These are phyloP conservation scores for Bruguiera parviflora DNA, from an alignment of 345 rosid species.

Conservation along the genomic window DNA sequence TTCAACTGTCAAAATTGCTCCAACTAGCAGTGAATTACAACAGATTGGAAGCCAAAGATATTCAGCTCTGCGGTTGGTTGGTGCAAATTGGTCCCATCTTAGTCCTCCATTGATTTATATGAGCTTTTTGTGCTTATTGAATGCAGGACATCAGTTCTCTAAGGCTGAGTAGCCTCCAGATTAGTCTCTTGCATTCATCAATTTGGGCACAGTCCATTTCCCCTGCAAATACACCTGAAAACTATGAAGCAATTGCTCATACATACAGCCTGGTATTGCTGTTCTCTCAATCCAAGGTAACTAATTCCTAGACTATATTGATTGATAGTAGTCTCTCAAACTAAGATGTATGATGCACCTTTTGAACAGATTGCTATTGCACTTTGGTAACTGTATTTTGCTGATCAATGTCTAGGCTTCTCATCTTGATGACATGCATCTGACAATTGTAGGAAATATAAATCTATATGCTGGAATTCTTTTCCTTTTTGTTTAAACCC, in stretches of 20 bases:
- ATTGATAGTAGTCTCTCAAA: slow-evolving; percentile 5
- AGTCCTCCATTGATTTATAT: slow-evolving; percentile 1
- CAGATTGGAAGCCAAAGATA: slow-evolving; percentile 3
- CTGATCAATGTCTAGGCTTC: not conserved
- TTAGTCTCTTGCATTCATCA: slow-evolving; percentile 83
- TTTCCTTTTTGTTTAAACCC: not conserved
- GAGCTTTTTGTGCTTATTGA: slow-evolving; percentile 14
- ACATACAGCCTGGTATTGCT: slow-evolving; percentile 82
- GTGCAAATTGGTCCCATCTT: slow-evolving; percentile 1
- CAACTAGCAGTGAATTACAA: slow-evolving; percentile 6
- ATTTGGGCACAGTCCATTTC: slow-evolving; percentile 91
- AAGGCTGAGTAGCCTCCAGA: slow-evolving; percentile 90
- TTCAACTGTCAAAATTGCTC: not conserved
- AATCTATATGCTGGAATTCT: not conserved
- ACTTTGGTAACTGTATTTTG: not conserved
- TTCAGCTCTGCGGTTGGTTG: slow-evolving; percentile 5
- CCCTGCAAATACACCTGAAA: slow-evolving; percentile 81
- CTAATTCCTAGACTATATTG: slow-evolving; percentile 2
- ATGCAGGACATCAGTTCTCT: slow-evolving; percentile 60
- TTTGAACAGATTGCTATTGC: not conserved
- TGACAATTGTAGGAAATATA: not conserved
- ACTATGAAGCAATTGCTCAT: slow-evolving; percentile 91
- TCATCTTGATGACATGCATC: slow-evolving; percentile 6
- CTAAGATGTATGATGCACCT: slow-evolving; percentile 1
- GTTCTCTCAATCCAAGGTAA: slow-evolving; percentile 90